Evolutionary conservation across 805 yeast genomes (phyloP).

Genomic region (Starmerella apis): DNA sequence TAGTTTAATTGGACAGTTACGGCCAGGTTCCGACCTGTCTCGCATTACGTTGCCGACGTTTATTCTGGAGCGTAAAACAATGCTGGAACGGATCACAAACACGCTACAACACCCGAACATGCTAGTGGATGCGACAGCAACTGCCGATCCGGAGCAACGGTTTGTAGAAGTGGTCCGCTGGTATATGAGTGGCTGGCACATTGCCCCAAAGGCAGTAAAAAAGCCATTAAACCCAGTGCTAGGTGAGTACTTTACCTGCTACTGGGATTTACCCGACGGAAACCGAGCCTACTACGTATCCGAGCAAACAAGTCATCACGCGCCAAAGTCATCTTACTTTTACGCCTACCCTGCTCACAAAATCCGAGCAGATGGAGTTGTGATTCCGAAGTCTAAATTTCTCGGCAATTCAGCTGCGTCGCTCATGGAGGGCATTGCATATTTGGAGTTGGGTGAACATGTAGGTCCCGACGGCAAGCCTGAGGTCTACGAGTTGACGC

Average conservation of each 20-base stretch:
- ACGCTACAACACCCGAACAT: constrained; percentile 66
- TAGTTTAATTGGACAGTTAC: constrained; percentile 79
- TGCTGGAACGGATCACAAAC: constrained; percentile 92
- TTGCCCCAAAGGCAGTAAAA: constrained; percentile 96
- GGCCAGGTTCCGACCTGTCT: constrained; percentile 85
- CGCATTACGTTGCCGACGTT: constrained; percentile 92
- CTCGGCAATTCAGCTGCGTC: constrained; percentile 95
- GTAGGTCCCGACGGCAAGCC: constrained; percentile 33
- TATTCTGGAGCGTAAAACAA: constrained; percentile 84
- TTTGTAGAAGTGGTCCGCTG: constrained; percentile 69
- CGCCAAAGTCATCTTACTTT: constrained; percentile 93
- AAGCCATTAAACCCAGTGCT: constrained; percentile 92
- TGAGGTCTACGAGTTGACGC: constrained; percentile 79
- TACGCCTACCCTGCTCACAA: constrained; percentile 70
- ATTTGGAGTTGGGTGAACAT: constrained; percentile 44
- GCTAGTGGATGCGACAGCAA: constrained; percentile 54
- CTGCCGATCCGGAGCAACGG: constrained; percentile 51
- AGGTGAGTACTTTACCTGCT: constrained; percentile 83
- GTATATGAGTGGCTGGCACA: constrained; percentile 96
- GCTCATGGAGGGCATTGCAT: constrained; percentile 85
- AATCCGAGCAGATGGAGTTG: constrained; percentile 80
- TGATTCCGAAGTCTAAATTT: constrained; percentile 77
- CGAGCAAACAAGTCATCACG: constrained; percentile 96
- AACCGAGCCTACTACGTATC: constrained; percentile 70
- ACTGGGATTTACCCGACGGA: constrained; percentile 76